Base-by-base conservation (phyloP, 2,329 filamentous ascomycete genomes). In the Ceratocystis papillata region DNA sequence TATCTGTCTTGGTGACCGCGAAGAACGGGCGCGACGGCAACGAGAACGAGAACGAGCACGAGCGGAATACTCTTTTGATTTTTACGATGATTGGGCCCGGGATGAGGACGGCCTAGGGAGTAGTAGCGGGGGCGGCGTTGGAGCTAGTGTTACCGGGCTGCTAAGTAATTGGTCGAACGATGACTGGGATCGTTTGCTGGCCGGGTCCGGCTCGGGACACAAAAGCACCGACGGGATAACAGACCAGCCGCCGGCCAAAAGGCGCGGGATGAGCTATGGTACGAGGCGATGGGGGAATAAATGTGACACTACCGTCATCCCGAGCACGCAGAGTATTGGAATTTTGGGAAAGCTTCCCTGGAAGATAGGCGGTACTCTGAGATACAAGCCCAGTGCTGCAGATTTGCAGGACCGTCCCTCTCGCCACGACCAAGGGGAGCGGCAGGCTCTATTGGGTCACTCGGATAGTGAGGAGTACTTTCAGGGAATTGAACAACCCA, bases 81-180 rank as follows among this genome's bases (percentile, higher is more conserved):
- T 97, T 74, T 97, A 97, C 77, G 93, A 96, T 75, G 93, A 96
- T 75, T 97, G 93, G 93, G 90, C 96, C 68, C 80, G 82, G 65
- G 81, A 83, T 62, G 78, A 80, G 65, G 75, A 77, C 28, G 55
- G 41, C 63, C 72, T 73, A 37, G 81, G 82, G 66, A 72, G 73
- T 37, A 81, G 83, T 63, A 79, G 65, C 2, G 66, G 70, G 3
- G 68, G 67, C 30, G 78, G 62, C 64, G 41, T 60, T 41, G 50
- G 66, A 15, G 59, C 55, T 7, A 60, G 65, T 60, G 65, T 71
- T 44, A 81, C 85, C 48, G 82, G 86, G 0, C 75, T 93, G 61
- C 77, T 92, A 64, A 87, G 81, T 57, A 76, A 84, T 59, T 96
- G 90, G 89, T 86, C 87, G 48, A 86, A 78, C 70, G 91, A 95